Evolutionary conservation across 257 asterid species (phyloP), one percentile per base, ranked within the genome.

Genomic region (Solanum rostratum): DNA sequence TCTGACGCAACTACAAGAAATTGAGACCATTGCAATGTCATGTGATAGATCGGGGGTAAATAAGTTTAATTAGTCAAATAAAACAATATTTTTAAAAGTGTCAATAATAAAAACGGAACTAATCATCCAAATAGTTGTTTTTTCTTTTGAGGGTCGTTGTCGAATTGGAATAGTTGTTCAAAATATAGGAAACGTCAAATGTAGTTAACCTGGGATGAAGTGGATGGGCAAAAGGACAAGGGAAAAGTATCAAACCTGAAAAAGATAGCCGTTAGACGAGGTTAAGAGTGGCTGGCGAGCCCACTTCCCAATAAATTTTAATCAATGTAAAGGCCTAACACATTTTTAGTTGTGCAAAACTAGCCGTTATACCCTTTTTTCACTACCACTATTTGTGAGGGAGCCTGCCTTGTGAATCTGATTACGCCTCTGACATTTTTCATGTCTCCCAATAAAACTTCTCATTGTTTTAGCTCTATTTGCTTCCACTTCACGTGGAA

Each of bases 201-300:
- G 59, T 13, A 46, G 59, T 74, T 46, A 66, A 86, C 55, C 84
- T 70, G 66, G 70, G 59, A 65, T 55, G 87, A 81, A 91, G 71
- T 82, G 65, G 85, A 41, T 33, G 39, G 39, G 4, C 6, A 74
- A 45, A 33, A 20, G 12, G 74, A 69, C 78, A 74, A 13, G 33
- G 33, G 7, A 39, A 19, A n/a, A 60, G 65, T 60, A 84, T 49
- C 24, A 62, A 6, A 84, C 91, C 30, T 70, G 91, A 88, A 84
- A 90, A 90, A 90, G 97, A 93, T 84, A 92, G 95, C 98, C 98
- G 98, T 94, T 93, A 84, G 83, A 76, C 65, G 79, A 18, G 45
- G 66, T 62, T 33, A 85, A 91, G 90, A 91, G 89, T 91, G 92
- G 86, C 49, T 63, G 12, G 15, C n/a, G 18, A 27, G 74, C 81